These are phyloP conservation scores for Cyclaneusma minus DNA, from an alignment of 2,329 filamentous ascomycete genomes.

Conservation along the genomic window DNA sequence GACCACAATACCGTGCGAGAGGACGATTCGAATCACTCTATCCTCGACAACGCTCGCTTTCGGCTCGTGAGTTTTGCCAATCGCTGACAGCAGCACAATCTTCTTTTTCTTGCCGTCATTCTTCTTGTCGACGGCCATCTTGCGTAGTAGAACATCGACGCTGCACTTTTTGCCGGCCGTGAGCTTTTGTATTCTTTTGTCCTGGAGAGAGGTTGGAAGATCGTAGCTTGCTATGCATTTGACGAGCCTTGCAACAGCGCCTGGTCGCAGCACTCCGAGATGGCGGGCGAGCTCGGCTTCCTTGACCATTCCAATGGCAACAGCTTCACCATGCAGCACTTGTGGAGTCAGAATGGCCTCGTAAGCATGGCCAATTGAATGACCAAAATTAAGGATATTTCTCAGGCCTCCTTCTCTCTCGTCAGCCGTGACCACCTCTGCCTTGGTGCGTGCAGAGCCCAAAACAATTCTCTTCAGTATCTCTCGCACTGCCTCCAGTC, in stretches of 20 bases:
- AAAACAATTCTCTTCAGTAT: conserved; percentile 68
- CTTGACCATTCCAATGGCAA: conserved; percentile 96
- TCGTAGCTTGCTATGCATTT: conserved; percentile 95
- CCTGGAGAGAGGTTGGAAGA: conserved; percentile 69
- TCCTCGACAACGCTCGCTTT: conserved; percentile 85
- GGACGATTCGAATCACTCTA: conserved; percentile 62
- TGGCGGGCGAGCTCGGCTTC: conserved; percentile 88
- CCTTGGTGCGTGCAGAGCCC: conserved; percentile 85
- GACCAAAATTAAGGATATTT: conserved; percentile 92
- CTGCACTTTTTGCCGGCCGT: conserved; percentile 79
- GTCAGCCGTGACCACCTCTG: conserved; percentile 83
- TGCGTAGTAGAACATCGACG: conserved; percentile 69
- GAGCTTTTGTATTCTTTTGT: conserved; percentile 67
- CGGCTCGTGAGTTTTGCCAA: conserved; percentile 76
- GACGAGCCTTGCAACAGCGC: conserved; percentile 73
- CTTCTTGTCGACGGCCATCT: conserved; percentile 99
- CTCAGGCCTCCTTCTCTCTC: conserved; percentile 87
- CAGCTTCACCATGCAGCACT: conserved; percentile 86
- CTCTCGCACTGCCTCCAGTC: conserved; percentile 55
- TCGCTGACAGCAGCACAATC: conserved; percentile 79
- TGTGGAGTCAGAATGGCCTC: conserved; percentile 93
- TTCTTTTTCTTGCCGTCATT: conserved; percentile 94
- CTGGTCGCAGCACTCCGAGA: conserved; percentile 69
- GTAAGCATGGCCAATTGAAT: conserved; percentile 93
- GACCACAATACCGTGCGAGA: conserved; percentile 66